Conservation (phyloP, 306 rosid genomes). For the Myrica gale region DNA sequence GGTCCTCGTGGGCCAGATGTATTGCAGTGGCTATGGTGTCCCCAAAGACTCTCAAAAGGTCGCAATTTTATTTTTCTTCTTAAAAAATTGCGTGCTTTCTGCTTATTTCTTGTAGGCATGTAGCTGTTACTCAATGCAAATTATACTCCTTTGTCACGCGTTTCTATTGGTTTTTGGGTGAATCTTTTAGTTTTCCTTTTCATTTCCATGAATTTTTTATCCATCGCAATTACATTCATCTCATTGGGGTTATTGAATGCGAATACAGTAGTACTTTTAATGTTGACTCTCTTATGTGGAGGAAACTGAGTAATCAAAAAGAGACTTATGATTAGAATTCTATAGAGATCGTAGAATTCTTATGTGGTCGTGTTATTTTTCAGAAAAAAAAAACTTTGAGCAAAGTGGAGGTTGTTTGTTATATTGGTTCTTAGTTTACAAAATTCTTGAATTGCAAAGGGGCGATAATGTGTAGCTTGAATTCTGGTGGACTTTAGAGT, state of each 20-base stretch:
- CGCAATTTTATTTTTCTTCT: not conserved
- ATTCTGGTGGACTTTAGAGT: not conserved
- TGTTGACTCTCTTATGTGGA: not conserved
- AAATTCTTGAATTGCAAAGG: not conserved
- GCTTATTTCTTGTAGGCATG: not conserved
- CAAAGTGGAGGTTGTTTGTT: not conserved
- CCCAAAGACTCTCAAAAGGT: conserved; percentile 62
- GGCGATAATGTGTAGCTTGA: not conserved
- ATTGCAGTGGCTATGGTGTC: conserved; percentile 74
- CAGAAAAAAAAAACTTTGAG: too few species aligned
- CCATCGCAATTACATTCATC: not conserved
- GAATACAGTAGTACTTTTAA: not conserved
- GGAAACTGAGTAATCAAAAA: not conserved
- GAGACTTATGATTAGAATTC: not conserved
- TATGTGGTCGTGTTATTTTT: too few species aligned
- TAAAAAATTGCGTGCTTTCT: not conserved
- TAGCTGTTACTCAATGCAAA: not conserved
- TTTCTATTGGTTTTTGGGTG: not conserved
- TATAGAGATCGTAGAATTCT: too few species aligned
- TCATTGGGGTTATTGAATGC: not conserved
- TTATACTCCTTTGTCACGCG: not conserved
- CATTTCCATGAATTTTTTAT: not conserved
- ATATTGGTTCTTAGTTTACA: not conserved
- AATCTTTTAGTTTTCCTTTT: not conserved
- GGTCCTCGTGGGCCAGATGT: conserved; percentile 78